Evolutionary conservation across 176 grass and related monocot species (phyloP), one percentile per base, ranked within the genome.

Genomic region (Oryza punctata): DNA sequence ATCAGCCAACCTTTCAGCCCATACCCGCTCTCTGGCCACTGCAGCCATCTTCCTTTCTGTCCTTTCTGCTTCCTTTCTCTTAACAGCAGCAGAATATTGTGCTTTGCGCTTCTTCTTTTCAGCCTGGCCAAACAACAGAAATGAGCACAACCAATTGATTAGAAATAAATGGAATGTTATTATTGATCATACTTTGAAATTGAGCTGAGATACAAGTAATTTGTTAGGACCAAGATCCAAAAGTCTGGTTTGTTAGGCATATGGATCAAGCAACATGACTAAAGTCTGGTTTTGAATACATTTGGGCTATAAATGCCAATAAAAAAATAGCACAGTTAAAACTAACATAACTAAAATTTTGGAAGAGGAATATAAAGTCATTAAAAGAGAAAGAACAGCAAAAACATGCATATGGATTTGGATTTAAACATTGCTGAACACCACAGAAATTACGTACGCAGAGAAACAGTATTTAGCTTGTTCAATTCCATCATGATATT

Each of bases 41-140:
- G 93, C 87, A 78, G 96, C 93, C 91, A 99, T 99, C 80, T 99
- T 96, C 70, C 93, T 94, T 60, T 92, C 93, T 64, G 92, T 96
- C 45, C 82, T 90, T 29, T 93, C 83, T 38, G 87, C 84, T 33
- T 99, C 89, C 88, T 91, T 96, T 70, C 85, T 90, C 83, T 96
- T 96, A 69, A 88, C 89, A 54, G 87, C 83, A 67, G 81, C 96
- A 60, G 96, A 94, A 68, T 84, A 92, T 52, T 99, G 93, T 76
- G 87, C 85, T 88, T 90, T 85, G 70, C 91, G 93, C 82, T 96
- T 99, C 89, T 85, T 94, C 70, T 96, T 94, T 50, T 99, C 96
- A 85, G 93, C 86, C 96, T 99, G 81, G 12, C 10, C 25, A 63
- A 84, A 26, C 44, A 85, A 94, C 27, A 81, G 63, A 67, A 47